A percentile compares a stretch with the other conserved stretches of the same genome.
Conservation (phyloP, 164 flowering plant species). For the Tetrastigma voinierianum region DNA sequence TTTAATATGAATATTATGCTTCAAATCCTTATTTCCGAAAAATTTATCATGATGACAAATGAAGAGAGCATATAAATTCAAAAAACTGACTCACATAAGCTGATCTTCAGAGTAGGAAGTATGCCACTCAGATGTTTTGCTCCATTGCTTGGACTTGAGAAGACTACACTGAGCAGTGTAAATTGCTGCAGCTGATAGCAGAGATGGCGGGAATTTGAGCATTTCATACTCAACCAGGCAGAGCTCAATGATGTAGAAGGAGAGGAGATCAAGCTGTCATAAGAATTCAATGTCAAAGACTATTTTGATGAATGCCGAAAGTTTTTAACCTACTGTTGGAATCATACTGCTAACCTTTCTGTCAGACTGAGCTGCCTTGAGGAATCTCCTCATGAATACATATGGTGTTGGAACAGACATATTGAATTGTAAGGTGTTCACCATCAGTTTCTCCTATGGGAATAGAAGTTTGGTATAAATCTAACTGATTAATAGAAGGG, state of each 20-base stretch:
- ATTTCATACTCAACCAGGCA: slow-evolving; percentile 49
- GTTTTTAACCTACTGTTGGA: neutral
- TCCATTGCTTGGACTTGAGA: slow-evolving; percentile 32
- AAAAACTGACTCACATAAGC: slow-evolving; percentile 31
- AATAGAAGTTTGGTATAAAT: neutral
- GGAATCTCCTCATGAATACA: slow-evolving; percentile 35
- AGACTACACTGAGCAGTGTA: slow-evolving; percentile 44
- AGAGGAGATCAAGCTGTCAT: slow-evolving; percentile 37
- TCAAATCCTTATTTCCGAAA: too few relatives aligned
- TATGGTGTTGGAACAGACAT: slow-evolving; percentile 38
- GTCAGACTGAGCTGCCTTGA: slow-evolving; percentile 36
- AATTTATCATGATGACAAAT: neutral
- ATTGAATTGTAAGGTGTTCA: slow-evolving; percentile 31
- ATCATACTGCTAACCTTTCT: slow-evolving; percentile 17
- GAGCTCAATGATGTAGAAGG: slow-evolving; percentile 45
- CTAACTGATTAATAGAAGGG: neutral
- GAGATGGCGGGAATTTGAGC: slow-evolving; percentile 46
- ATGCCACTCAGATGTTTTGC: slow-evolving; percentile 36
- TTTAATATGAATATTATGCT: too few relatives aligned
- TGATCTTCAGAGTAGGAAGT: slow-evolving; percentile 34
- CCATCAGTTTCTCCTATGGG: slow-evolving; percentile 32
- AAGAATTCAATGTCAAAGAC: neutral
- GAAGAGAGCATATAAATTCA: neutral
- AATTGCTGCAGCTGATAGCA: slow-evolving; percentile 47
- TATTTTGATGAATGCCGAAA: neutral